Percentiles rank a stretch among this genome's conserved stretches.
These are phyloP conservation scores for Vanrija humicola DNA, from an alignment of 1,284 basidiomycete genomes.

Conservation along the genomic window DNA sequence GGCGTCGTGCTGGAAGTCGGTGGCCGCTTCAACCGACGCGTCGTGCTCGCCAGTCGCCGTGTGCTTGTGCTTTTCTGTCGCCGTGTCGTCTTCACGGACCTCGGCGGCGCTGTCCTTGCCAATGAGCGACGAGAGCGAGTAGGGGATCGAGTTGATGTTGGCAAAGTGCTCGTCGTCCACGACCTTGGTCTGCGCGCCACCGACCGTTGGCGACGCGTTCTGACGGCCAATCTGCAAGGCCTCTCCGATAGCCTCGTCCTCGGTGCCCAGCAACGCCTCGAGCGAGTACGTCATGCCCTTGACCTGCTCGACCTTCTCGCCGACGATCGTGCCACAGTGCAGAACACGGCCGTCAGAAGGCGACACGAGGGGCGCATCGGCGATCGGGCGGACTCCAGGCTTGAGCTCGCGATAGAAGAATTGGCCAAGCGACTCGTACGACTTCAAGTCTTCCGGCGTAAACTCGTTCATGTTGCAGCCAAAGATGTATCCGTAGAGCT, in stretches of 20 bases:
- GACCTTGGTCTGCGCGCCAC: slow-evolving; percentile 24
- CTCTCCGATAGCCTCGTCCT: slow-evolving; percentile 24
- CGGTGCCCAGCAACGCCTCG: slow-evolving; percentile 78
- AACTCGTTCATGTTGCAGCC: slow-evolving; percentile 94
- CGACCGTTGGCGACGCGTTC: slow-evolving; percentile 45
- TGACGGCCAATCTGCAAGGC: slow-evolving; percentile 20
- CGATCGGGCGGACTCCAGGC: slow-evolving; percentile 74
- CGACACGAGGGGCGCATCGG: slow-evolving; percentile 72
- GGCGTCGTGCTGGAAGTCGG: slow-evolving; percentile 59
- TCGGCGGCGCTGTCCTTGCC: slow-evolving; percentile 44
- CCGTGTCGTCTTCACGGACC: slow-evolving; percentile 15
- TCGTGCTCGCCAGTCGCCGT: slow-evolving; percentile 29
- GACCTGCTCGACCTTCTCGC: slow-evolving; percentile 84
- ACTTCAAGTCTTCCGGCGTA: slow-evolving; percentile 67
- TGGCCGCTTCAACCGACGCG: slow-evolving; percentile 35
- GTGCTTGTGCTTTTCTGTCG: slow-evolving; percentile 7
- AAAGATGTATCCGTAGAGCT: slow-evolving; percentile 78
- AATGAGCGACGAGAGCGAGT: slow-evolving; percentile 81
- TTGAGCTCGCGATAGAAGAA: slow-evolving; percentile 94
- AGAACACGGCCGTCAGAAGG: slow-evolving; percentile 91
- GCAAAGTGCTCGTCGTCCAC: slow-evolving; percentile 78
- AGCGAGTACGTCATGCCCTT: slow-evolving; percentile 97
- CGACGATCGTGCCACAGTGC: slow-evolving; percentile 85
- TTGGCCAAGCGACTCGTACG: slow-evolving; percentile 80
- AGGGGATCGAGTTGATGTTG: slow-evolving; percentile 94